Base-by-base conservation (phyloP, 2,329 filamentous ascomycete genomes). In the Fusarium subtropicale region DNA sequence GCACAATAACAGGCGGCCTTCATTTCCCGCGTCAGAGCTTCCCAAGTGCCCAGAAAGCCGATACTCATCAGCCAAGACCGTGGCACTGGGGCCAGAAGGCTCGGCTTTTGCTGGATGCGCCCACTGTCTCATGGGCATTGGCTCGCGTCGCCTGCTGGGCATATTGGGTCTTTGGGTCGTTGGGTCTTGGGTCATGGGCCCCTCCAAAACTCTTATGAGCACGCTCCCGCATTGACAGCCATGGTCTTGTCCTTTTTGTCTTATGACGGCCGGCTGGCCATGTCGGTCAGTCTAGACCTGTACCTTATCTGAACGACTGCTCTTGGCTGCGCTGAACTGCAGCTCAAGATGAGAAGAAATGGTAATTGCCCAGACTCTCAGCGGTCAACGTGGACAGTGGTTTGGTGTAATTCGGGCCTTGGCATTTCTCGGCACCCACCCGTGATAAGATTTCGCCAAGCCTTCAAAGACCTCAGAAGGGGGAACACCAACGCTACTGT, bases 401-500 rank as follows among this genome's bases (percentile, higher is more conserved):
- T 73, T 74, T 74, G 71, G 69, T 66, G 72, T 69, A 61, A 68
- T 68, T 42, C 63, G 66, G 61, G 74, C 51, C 74, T 76, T 76
- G 74, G 74, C 74, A 68, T 75, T 74, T 76, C 74, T 76, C 73
- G 74, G 73, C 74, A 72, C 69, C 66, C 70, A 66, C 72, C 74
- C 67, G 68, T 75, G 71, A 72, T 74, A 75, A 74, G 73, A 76
- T 76, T 76, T 76, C 72, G 74, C 74, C 74, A 76, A 76, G 73
- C 54, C 71, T 69, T 68, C 71, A 76, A 75, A 75, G 71, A 62
- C 71, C 68, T 75, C 71, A 68, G 71, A 76, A 75, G 71, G 71
- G 72, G 68, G 70, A 74, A 72, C 66, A 67, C 68, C 68, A 74
- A 64, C 71, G 68, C 73, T 73, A 68, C 68, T 33, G 62, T 53